Percentiles rank a stretch among this genome's conserved stretches.
Evolutionary conservation across 2,329 filamentous ascomycete species (phyloP).

Genomic region (Fusarium sp.): DNA sequence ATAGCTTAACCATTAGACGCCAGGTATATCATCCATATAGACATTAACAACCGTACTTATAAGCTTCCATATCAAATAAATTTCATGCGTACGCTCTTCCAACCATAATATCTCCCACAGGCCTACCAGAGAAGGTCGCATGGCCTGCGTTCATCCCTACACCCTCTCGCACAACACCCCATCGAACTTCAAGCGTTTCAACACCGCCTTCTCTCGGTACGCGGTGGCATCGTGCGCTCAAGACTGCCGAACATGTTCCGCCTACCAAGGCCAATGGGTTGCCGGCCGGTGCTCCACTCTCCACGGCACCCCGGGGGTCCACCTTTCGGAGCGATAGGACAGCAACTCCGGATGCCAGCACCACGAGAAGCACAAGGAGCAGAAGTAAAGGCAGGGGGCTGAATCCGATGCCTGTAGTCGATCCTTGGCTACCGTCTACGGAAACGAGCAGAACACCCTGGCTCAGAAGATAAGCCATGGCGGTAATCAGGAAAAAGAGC

Average conservation of each 20-base stretch:
- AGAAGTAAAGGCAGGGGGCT: slow-evolving; percentile 57
- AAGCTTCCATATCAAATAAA: background rate
- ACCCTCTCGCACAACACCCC: slow-evolving; percentile 59
- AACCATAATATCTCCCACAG: slow-evolving; percentile 44
- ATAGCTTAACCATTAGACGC: slow-evolving; percentile 15
- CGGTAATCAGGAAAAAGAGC: slow-evolving; percentile 57
- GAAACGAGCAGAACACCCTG: slow-evolving; percentile 55
- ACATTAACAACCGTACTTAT: slow-evolving; percentile 9
- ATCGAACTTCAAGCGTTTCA: slow-evolving; percentile 54
- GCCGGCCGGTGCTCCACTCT: slow-evolving; percentile 52
- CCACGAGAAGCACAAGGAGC: slow-evolving; percentile 54
- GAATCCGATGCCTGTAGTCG: slow-evolving; percentile 52
- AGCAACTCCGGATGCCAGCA: slow-evolving; percentile 50
- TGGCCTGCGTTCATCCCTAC: slow-evolving; percentile 55
- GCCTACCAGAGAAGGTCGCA: slow-evolving; percentile 57
- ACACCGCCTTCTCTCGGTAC: slow-evolving; percentile 48
- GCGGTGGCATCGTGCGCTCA: slow-evolving; percentile 61
- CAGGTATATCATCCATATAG: slow-evolving; percentile 34
- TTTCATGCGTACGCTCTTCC: slow-evolving; percentile 43
- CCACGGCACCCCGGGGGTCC: slow-evolving; percentile 49
- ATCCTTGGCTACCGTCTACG: slow-evolving; percentile 44
- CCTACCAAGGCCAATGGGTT: slow-evolving; percentile 62
- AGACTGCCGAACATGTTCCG: slow-evolving; percentile 63
- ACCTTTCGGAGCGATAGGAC: slow-evolving; percentile 56
- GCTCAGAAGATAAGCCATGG: slow-evolving; percentile 59